Evolutionary conservation across 2,329 filamentous ascomycete species (phyloP), one percentile per base, ranked within the genome.

Genomic region (Colletotrichum sojae): DNA sequence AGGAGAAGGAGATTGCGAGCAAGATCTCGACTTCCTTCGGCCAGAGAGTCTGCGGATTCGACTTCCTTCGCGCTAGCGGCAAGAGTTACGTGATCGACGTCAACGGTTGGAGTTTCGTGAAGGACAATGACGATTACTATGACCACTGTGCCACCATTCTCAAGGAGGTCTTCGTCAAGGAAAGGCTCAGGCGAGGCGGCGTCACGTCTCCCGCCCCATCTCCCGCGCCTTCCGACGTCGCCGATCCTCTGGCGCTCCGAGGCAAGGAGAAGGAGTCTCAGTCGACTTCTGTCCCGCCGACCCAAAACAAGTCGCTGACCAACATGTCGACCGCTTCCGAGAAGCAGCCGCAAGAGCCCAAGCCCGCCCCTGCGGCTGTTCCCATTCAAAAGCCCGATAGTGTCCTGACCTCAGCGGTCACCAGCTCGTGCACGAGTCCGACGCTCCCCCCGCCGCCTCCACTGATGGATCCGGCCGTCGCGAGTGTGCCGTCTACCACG

Each of bases 61-160:
- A 99, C 78, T 86, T 99, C 69, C 85, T 99, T 65, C 91, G 97
- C 31, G 94, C 95, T 13, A 91, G 90, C 57, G 94, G 94, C 16
- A 94, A 94, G 79, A 98, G 95, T 78, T 99, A 94, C 81, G 96
- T 99, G 56, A 99, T 99, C 73, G 96, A 99, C 76, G 96, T 99
- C 74, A 99, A 99, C 79, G 96, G 96, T 13, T 99, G 97, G 97
- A 98, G 95, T 77, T 99, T 99, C 76, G 96, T 99, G 79, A 99
- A 99, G 79, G 97, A 99, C 79, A 99, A 99, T 75, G 95, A 98
- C 71, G 95, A 97, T 70, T 99, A 99, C 80, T 99, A 99, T 78
- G 93, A 98, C 76, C 94, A 94, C 76, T 96, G 92, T 74, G 90
- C 96, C 22, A 91, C 86, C 69, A 97, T 98, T 56, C 83, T 99